Evolutionary conservation across 108 stramenopile genomes (phyloP), one percentile per base, ranked within the genome.

Genomic region (Nitzschia sp.): DNA sequence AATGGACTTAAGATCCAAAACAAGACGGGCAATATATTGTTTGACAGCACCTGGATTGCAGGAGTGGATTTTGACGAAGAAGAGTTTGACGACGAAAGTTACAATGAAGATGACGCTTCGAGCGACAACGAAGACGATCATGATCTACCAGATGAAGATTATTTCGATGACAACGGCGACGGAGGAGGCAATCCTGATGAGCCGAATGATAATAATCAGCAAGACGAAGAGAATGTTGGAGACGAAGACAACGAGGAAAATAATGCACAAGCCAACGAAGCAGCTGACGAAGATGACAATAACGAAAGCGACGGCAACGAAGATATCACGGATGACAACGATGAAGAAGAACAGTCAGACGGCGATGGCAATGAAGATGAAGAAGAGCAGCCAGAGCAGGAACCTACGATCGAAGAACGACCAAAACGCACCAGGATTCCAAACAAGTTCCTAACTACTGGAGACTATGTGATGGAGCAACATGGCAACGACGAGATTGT

Each of bases 251-350:
- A 47, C 3, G 66, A 6, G n/a, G 45, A 2, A 15, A 29, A 57
- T 59, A 53, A 59, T 6, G 15, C 32, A n/a, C 25, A 68, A 29
- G 59, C 46, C 33, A 64, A 70, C 26, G 68, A 76, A 17, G 68
- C 69, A 17, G 69, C n/a, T 42, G 38, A 42, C 8, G 15, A 42
- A 42, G 38, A 8, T 42, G 11, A 42, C 15, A 42, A 15, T 42
- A 42, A 42, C 38, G 38, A 42, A 15, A 42, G 38, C 8, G 38
- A 42, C 38, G 38, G 15, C 11, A 42, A 42, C 11, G 15, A 42
- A 15, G 38, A 42, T 11, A 11, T 15, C 15, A 42, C 11, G 38
- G 38, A 42, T 42, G 38, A 8, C 38, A 42, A 42, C 38, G 38
- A 8, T 42, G 38, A 8, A 15, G 38, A 15, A 42, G 38, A 15